Conservation (phyloP, 75 land plant genomes). For the Sequoia sempervirens region DNA sequence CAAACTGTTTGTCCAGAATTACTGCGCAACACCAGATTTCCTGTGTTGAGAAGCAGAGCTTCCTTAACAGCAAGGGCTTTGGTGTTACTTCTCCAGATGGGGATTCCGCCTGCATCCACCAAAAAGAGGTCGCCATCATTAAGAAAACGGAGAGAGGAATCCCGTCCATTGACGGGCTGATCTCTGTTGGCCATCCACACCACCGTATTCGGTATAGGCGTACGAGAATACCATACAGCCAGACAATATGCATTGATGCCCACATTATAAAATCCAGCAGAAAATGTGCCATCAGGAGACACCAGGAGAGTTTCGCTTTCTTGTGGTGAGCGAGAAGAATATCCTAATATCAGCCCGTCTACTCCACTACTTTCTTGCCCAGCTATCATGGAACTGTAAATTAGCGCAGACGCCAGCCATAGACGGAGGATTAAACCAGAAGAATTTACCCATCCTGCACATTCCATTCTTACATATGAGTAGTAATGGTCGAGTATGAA, state of each 20-base stretch:
- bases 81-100: conserved; percentile 31
- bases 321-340: background rate
- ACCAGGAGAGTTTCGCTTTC: background rate
- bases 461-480: no score
- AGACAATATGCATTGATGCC: conserved; percentile 35
- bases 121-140: no score
- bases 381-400: no score
- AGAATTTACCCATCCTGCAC: no score
- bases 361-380: no score
- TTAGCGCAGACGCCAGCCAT: no score
- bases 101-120: conserved; percentile 20
- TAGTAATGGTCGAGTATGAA: no score
- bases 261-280: background rate
- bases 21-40: conserved; percentile 19
- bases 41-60: conserved; percentile 30
- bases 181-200: conserved; percentile 16
- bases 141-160: no score
- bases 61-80: background rate
- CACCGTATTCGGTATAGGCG: conserved; percentile 19
- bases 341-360: background rate
- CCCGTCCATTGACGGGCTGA: no score
- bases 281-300: background rate
- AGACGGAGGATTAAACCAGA: no score
- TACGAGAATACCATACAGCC: conserved; percentile 40
- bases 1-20: no score